Evolutionary conservation across 2,329 filamentous ascomycete genomes (phyloP).

Genomic region (Tympanopsis confertula): DNA sequence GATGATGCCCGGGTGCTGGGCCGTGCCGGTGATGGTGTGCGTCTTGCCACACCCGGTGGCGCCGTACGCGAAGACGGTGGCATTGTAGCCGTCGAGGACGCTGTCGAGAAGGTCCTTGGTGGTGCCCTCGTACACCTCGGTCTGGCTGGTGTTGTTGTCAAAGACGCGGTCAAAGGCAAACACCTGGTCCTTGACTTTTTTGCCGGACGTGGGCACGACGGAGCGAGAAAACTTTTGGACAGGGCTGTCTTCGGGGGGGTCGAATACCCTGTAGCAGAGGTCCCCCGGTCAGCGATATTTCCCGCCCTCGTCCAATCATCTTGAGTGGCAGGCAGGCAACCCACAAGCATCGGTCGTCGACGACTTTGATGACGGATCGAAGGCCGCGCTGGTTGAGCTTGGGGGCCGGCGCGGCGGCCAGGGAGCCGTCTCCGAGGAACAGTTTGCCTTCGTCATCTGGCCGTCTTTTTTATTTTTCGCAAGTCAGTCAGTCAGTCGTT

Average conservation of each 20-base stretch:
- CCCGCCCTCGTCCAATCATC: slow-evolving; percentile 2
- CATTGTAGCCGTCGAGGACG: slow-evolving; percentile 97
- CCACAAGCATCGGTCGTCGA: slow-evolving; percentile 92
- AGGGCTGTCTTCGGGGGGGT: slow-evolving; percentile 88
- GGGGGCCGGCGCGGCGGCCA: slow-evolving; percentile 72
- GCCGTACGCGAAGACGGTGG: slow-evolving; percentile 95
- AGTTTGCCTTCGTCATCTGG: slow-evolving; percentile 72
- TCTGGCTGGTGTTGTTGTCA: slow-evolving; percentile 85
- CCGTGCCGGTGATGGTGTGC: slow-evolving; percentile 87
- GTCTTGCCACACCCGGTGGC: slow-evolving; percentile 98
- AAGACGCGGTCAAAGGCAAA: slow-evolving; percentile 96
- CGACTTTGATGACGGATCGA: slow-evolving; percentile 83
- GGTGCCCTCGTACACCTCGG: slow-evolving; percentile 88
- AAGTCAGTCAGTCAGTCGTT: slow-evolving; percentile 3
- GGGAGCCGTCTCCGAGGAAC: slow-evolving; percentile 88
- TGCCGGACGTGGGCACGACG: slow-evolving; percentile 65
- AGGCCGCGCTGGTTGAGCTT: slow-evolving; percentile 80
- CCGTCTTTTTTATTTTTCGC: slow-evolving; percentile 26
- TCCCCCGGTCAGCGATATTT: slow-evolving; percentile 5
- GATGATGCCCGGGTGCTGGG: slow-evolving; percentile 90
- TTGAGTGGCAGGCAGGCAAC: slow-evolving; percentile 20
- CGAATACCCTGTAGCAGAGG: slow-evolving; percentile 62
- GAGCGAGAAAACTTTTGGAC: slow-evolving; percentile 78
- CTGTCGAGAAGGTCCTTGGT: slow-evolving; percentile 84
- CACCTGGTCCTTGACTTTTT: slow-evolving; percentile 91